Percentiles rank a stretch among this genome's conserved stretches.
Conservation (phyloP, 331 rosid genomes). For the Stylosanthes scabra region DNA sequence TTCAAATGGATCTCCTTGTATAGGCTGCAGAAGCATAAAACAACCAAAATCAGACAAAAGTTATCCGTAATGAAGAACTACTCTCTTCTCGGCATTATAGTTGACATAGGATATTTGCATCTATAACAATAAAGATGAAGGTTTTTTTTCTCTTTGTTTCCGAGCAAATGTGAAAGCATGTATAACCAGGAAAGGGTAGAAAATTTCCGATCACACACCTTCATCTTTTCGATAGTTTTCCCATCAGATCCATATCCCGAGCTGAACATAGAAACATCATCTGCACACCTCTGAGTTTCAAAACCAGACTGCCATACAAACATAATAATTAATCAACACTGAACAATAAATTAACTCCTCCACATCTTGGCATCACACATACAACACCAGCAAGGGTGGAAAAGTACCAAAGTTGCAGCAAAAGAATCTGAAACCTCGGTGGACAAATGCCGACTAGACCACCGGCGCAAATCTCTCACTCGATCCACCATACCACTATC, state of each 20-base stretch:
- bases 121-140: constrained; percentile 18
- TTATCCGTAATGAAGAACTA: constrained; percentile 16
- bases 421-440: constrained; percentile 46
- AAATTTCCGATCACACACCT: constrained; percentile 45
- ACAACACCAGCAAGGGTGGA: not conserved
- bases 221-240: constrained; percentile 67
- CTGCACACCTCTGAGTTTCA: constrained; percentile 47
- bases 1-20: constrained; percentile 47
- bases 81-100: constrained; percentile 7
- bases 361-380: not conserved
- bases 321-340: not conserved
- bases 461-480: constrained; percentile 46
- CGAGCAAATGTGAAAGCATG: not conserved
- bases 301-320: constrained; percentile 51
- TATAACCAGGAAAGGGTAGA: constrained; percentile 11
- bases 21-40: constrained; percentile 54
- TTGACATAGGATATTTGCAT: constrained; percentile 7
- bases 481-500: constrained; percentile 43
- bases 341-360: constrained; percentile 27
- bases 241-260: constrained; percentile 71
- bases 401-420: constrained; percentile 52
- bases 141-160: not conserved
- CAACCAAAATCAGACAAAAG: constrained; percentile 20
- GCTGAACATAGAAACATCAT: constrained; percentile 57
- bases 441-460: constrained; percentile 68